Evolutionary conservation across 2,329 filamentous ascomycete species (phyloP).

Genomic region (Dactylellina drechsleri): DNA sequence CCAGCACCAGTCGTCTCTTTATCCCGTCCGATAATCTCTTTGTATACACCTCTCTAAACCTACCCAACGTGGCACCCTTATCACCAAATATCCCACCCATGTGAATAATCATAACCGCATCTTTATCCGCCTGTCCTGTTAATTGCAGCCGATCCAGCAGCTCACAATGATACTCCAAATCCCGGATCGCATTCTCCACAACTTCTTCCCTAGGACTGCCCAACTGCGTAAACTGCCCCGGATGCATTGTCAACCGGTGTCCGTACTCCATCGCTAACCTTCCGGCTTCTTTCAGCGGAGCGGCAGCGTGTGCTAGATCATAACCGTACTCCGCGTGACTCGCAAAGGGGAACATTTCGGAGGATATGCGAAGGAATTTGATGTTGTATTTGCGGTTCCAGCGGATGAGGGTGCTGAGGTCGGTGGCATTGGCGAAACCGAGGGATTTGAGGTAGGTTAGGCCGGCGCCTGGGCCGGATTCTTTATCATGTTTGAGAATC

Average conservation of each 20-base stretch:
- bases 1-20: slow-evolving; percentile 83
- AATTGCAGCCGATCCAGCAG: slow-evolving; percentile 80
- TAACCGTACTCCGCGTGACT: slow-evolving; percentile 90
- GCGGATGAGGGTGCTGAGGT: slow-evolving; percentile 83
- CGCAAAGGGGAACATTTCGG: slow-evolving; percentile 97
- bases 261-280: slow-evolving; percentile 79
- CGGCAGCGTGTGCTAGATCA: slow-evolving; percentile 82
- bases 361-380: slow-evolving; percentile 89
- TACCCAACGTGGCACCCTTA: slow-evolving; percentile 78
- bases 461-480: slow-evolving; percentile 60
- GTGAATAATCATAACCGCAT: slow-evolving; percentile 94
- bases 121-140: slow-evolving; percentile 79
- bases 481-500: slow-evolving; percentile 80
- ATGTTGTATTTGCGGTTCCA: slow-evolving; percentile 96
- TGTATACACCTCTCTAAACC: slow-evolving; percentile 80
- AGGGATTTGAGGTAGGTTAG: slow-evolving; percentile 78
- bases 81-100: slow-evolving; percentile 92
- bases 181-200: slow-evolving; percentile 78
- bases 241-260: slow-evolving; percentile 88
- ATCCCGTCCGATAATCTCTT: slow-evolving; percentile 72
- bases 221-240: slow-evolving; percentile 90
- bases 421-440: slow-evolving; percentile 81
- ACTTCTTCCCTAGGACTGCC: slow-evolving; percentile 83
- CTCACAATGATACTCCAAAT: slow-evolving; percentile 88
- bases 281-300: slow-evolving; percentile 79